Base-by-base conservation (phyloP, 306 rosid species). In the Sechiopsis laciniata region DNA sequence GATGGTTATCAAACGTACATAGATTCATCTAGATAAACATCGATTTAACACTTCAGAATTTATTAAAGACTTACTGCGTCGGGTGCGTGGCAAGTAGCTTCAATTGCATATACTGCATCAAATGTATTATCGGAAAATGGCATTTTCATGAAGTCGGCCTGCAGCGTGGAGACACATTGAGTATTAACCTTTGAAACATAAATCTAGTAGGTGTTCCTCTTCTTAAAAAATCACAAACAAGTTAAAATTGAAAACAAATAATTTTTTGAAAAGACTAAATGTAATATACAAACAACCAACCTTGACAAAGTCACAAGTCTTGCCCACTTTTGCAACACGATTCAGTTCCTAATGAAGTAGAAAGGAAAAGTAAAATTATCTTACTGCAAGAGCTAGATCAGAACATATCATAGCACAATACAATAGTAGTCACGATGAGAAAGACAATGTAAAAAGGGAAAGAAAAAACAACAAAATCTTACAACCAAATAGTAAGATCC, bases 81-180 rank as follows among this genome's bases (percentile, higher is more conserved):
- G 0, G 99, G 96, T 73, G 99, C 99, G 82, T 95, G 99, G 86
- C 99, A 95, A 75, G 99, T 95, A 58, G 99, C 97, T 85, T 95
- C 99, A 82, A 95, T 95, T 2, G 99, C 99, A 86, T 95, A 95
- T 20, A 91, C 86, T 22, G 99, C 97, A 85, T 95, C 99, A 79
- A 84, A 95, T 75, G 89, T 64, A 71, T 88, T 86, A 78, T 89
- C 97, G 35, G 87, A 78, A 68, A 95, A 85, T 42, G 99, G 95
- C 91, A 95, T 89, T 77, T 89, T 84, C 99, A 95, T 95, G 79
- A 95, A 95, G 77, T 95, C 99, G 8, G 96, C 99, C 99, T 95
- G 91, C 83, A 81, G 64, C 21, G 74, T 79, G 76, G 66, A 56
- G 65, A 59, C 82, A 78, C 57, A 52, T 35, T 35, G 53, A 24